Conservation (phyloP, 2,329 filamentous ascomycete genomes). For the Colletotrichum sp. region DNA sequence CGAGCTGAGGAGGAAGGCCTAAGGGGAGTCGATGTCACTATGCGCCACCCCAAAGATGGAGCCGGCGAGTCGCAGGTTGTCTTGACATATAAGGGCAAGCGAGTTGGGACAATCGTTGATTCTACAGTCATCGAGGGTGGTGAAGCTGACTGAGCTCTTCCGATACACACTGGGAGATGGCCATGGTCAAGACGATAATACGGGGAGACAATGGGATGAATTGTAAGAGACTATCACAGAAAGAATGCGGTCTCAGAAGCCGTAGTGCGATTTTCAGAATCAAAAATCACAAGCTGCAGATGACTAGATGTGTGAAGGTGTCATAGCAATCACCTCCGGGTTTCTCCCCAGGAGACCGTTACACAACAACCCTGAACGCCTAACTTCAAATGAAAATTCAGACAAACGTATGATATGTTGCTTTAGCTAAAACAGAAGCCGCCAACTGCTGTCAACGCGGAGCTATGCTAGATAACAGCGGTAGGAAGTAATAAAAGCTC, state of each 20-base stretch:
- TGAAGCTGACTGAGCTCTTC: not conserved
- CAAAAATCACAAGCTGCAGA: not conserved
- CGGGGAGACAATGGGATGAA: not conserved
- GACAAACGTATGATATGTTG: not conserved
- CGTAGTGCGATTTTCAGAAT: not conserved
- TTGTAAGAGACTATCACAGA: not conserved
- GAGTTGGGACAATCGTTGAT: not conserved
- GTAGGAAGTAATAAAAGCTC: not conserved
- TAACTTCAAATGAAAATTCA: not conserved
- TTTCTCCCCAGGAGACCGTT: not conserved
- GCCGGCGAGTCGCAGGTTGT: slow-evolving; percentile 46
- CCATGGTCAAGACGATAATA: not conserved
- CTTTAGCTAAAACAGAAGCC: not conserved
- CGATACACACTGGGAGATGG: not conserved
- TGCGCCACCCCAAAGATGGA: slow-evolving; percentile 41
- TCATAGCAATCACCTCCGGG: not conserved
- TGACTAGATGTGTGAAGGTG: not conserved
- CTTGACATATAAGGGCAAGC: slow-evolving; percentile 56
- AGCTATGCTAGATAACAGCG: not conserved
- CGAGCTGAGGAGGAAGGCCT: slow-evolving; percentile 67
- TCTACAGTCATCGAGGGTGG: not conserved
- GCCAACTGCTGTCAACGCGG: not conserved
- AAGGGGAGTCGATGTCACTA: slow-evolving; percentile 60
- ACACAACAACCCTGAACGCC: not conserved
- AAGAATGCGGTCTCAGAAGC: not conserved